A percentile compares a stretch with the other conserved stretches of the same genome.
Evolutionary conservation across 2,329 filamentous ascomycete species (phyloP).

Genomic region (Xylaria sp.): DNA sequence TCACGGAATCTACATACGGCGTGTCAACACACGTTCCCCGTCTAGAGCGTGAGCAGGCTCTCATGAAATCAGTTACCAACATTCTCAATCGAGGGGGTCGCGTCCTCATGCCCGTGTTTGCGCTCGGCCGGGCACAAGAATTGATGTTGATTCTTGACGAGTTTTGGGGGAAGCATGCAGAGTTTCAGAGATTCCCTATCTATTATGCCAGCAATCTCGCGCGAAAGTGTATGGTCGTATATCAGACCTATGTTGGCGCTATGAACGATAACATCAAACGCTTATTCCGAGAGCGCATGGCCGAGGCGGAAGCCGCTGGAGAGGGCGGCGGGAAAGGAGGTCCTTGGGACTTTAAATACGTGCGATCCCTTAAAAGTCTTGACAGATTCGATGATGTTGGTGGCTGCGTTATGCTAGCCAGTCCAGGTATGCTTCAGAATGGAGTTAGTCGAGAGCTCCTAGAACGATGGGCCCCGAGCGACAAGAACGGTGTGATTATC

Average conservation of each 20-base stretch:
- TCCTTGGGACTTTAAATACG: slow-evolving; percentile 96
- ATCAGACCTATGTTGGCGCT: slow-evolving; percentile 95
- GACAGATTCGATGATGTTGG: slow-evolving; percentile 97
- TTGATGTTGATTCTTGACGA: slow-evolving; percentile 93
- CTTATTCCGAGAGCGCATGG: slow-evolving; percentile 90
- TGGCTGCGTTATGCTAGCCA: slow-evolving; percentile 95
- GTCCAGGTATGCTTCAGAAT: slow-evolving; percentile 97
- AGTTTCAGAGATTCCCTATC: slow-evolving; percentile 89
- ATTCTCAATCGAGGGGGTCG: slow-evolving; percentile 91
- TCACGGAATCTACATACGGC: slow-evolving; percentile 96
- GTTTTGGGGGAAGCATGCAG: slow-evolving; percentile 89
- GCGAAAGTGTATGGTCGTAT: slow-evolving; percentile 96
- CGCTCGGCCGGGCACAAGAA: slow-evolving; percentile 91
- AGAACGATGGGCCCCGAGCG: slow-evolving; percentile 93
- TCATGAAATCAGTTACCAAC: slow-evolving; percentile 94
- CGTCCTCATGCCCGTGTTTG: slow-evolving; percentile 93
- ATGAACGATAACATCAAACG: slow-evolving; percentile 99
- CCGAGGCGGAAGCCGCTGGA: slow-evolving; percentile 81
- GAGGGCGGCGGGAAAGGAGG: slow-evolving; percentile 77
- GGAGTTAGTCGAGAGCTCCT: slow-evolving; percentile 91
- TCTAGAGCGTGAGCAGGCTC: slow-evolving; percentile 84
- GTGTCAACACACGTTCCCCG: slow-evolving; percentile 93
- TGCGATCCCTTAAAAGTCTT: slow-evolving; percentile 87
- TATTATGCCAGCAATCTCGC: slow-evolving; percentile 97
- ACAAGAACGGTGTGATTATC: slow-evolving; percentile 97